Percentiles rank a stretch among this genome's conserved stretches.
phyloP scores from a whole-genome alignment of 495 filamentous ascomycete genomes.

The Aspergillus panamensis region DNA sequence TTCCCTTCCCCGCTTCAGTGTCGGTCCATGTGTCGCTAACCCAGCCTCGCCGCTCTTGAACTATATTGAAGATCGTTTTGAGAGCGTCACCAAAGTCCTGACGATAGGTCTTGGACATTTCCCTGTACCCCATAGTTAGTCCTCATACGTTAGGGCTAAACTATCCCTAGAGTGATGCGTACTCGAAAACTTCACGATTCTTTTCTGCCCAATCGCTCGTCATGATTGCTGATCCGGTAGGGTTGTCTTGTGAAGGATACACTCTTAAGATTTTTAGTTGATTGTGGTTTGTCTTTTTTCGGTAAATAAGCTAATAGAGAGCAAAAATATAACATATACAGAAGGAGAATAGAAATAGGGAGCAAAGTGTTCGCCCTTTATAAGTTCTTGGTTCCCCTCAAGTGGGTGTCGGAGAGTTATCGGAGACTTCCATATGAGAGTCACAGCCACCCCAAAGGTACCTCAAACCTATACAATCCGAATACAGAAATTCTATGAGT shows the following conservation, averaged over 20 bases:
- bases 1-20: constrained; percentile 33
- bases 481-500: background rate
- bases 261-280: background rate
- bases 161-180: constrained; percentile 16
- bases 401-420: constrained; percentile 28
- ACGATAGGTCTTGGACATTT: constrained; percentile 45
- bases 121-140: constrained; percentile 31
- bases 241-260: background rate
- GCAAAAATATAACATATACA: background rate
- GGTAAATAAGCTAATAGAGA: background rate
- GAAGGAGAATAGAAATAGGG: background rate
- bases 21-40: constrained; percentile 58
- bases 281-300: background rate
- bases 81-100: constrained; percentile 37
- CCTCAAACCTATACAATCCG: background rate
- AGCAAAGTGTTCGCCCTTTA: background rate
- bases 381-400: background rate
- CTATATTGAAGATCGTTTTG: constrained; percentile 34
- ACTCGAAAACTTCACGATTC: constrained; percentile 56
- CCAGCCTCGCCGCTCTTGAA: constrained; percentile 53
- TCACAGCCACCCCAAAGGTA: background rate
- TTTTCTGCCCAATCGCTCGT: constrained; percentile 41
- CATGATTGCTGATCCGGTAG: background rate
- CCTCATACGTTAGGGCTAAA: background rate
- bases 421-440: constrained; percentile 26